Conservation (phyloP, 352 stramenopile species). For the Pythium scleroteichum region DNA sequence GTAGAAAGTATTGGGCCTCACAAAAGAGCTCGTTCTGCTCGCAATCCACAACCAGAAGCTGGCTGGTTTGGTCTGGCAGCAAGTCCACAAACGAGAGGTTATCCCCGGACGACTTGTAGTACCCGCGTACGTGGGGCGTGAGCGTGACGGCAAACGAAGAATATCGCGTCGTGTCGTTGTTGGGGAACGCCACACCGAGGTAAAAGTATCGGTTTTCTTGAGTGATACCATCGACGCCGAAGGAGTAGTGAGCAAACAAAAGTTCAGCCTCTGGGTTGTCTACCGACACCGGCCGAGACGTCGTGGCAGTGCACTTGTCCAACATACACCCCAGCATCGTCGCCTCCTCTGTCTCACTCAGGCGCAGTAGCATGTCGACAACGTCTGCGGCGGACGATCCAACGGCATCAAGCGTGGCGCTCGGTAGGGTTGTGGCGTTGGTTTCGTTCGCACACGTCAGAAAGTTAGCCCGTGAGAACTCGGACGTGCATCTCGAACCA, state of each 20-base stretch:
- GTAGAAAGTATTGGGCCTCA: slow-evolving; percentile 48
- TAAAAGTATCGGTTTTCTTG: slow-evolving; percentile 71
- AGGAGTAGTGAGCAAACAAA: slow-evolving; percentile 52
- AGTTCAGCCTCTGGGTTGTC: slow-evolving; percentile 29
- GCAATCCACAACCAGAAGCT: slow-evolving; percentile 41
- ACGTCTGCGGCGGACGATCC: slow-evolving; percentile 34
- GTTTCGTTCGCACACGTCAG: slow-evolving; percentile 28
- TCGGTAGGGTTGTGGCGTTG: background rate
- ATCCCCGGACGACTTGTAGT: slow-evolving; percentile 31
- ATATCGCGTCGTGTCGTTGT: slow-evolving; percentile 30
- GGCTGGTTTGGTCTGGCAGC: slow-evolving; percentile 37
- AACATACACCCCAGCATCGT: slow-evolving; percentile 53
- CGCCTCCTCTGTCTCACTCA: slow-evolving; percentile 33
- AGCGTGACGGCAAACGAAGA: slow-evolving; percentile 55
- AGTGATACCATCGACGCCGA: slow-evolving; percentile 50
- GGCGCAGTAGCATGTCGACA: slow-evolving; percentile 43
- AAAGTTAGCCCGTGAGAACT: slow-evolving; percentile 46
- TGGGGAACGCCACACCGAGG: slow-evolving; percentile 50
- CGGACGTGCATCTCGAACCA: slow-evolving; percentile 46
- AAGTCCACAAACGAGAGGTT: slow-evolving; percentile 42
- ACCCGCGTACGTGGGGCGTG: slow-evolving; percentile 50
- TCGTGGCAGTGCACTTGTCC: slow-evolving; percentile 44
- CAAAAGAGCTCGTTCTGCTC: slow-evolving; percentile 35
- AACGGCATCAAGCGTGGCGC: background rate
- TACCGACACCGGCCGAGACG: slow-evolving; percentile 39